phyloP scores from a whole-genome alignment of 139 green algal species.

The Nannochloris sp. region DNA sequence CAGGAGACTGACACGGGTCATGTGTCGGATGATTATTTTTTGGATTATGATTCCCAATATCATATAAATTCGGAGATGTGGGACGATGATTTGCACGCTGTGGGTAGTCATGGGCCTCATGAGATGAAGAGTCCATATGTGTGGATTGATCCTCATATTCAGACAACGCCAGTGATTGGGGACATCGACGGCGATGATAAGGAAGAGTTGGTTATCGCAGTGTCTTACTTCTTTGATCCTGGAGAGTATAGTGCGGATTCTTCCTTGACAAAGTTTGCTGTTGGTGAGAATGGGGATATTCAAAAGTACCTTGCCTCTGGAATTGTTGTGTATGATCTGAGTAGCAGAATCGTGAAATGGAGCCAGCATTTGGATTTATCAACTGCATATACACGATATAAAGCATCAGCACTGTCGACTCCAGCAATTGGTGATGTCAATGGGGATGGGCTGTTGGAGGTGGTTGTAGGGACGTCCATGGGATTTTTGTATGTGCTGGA shows the following conservation, averaged over 20 bases:
- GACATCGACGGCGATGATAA: slow-evolving; percentile 88
- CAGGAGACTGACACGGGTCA: not conserved
- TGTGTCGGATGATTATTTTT: slow-evolving; percentile 8
- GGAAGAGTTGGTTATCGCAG: slow-evolving; percentile 84
- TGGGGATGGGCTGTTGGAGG: slow-evolving; percentile 74
- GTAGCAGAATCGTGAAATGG: slow-evolving; percentile 65
- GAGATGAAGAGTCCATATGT: slow-evolving; percentile 28
- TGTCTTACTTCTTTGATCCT: slow-evolving; percentile 85
- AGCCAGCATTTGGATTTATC: slow-evolving; percentile 88
- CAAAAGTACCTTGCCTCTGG: slow-evolving; percentile 68
- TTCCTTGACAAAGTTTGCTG: slow-evolving; percentile 15
- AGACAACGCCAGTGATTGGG: slow-evolving; percentile 76
- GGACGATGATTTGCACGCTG: slow-evolving; percentile 21
- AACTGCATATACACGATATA: slow-evolving; percentile 68
- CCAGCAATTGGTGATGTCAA: slow-evolving; percentile 85
- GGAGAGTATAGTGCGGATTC: slow-evolving; percentile 42
- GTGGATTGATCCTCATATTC: slow-evolving; percentile 81
- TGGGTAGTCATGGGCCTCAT: not conserved
- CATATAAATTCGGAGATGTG: slow-evolving; percentile 18
- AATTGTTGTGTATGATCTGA: slow-evolving; percentile 81
- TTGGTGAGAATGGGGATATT: slow-evolving; percentile 52
- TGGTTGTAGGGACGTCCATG: slow-evolving; percentile 85
- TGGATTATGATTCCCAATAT: slow-evolving; percentile 13
- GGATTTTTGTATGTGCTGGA: slow-evolving; percentile 93
- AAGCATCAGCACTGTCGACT: slow-evolving; percentile 65